Conservation (phyloP, 345 rosid species). For the Gossypium sturtianum region DNA sequence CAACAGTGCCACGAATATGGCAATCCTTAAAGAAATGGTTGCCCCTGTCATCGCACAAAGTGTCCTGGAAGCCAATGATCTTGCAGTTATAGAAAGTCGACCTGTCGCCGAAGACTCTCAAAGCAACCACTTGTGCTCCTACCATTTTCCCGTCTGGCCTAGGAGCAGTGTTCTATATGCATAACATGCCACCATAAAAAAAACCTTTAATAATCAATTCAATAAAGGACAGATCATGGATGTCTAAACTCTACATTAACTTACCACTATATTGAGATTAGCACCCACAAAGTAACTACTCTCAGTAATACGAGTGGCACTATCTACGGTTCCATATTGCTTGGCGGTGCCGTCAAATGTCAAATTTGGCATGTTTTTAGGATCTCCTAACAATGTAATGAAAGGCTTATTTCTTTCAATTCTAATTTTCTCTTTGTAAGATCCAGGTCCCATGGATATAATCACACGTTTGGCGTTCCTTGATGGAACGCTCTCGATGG, state of each 20-base stretch:
- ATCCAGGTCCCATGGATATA: no score
- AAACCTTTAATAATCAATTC: background rate
- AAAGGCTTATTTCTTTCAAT: no score
- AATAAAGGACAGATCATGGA: background rate
- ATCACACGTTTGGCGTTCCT: no score
- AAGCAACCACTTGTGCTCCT: slow-evolving; percentile 42
- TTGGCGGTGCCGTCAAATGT: slow-evolving; percentile 38
- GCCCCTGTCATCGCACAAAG: slow-evolving; percentile 53
- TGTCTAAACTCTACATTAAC: slow-evolving; percentile 16
- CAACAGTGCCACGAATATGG: slow-evolving; percentile 67
- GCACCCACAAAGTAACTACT: slow-evolving; percentile 55
- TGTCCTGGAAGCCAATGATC: slow-evolving; percentile 48
- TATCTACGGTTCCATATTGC: slow-evolving; percentile 51
- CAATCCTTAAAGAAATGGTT: slow-evolving; percentile 66
- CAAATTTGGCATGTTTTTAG: slow-evolving; percentile 33
- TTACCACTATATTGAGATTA: slow-evolving; percentile 44
- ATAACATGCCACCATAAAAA: background rate
- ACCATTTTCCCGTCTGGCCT: slow-evolving; percentile 21
- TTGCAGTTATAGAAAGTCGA: slow-evolving; percentile 27
- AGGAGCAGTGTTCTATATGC: slow-evolving; percentile 40
- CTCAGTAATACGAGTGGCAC: slow-evolving; percentile 51
- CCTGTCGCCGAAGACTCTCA: slow-evolving; percentile 36
- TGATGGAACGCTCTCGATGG: no score
- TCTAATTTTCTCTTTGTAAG: no score
- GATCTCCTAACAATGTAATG: slow-evolving; percentile 23